These are phyloP conservation scores for Alternaria sp. DNA, from an alignment of 2,329 filamentous ascomycete genomes.

Conservation along the genomic window DNA sequence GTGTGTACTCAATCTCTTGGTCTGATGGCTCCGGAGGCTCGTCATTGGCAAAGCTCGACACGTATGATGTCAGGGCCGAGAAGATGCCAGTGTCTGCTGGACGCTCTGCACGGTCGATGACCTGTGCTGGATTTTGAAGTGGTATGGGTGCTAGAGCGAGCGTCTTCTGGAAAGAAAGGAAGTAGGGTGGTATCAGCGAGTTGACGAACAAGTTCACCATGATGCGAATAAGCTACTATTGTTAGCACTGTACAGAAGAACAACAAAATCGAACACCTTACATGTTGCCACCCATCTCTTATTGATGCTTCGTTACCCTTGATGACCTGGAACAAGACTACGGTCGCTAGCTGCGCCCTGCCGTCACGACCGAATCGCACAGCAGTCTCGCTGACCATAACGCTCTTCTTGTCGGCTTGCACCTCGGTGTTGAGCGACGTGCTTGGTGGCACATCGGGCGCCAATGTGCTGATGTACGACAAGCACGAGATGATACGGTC, in stretches of 20 bases:
- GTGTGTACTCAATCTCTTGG: constrained; percentile 93
- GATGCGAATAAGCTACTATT: constrained; percentile 77
- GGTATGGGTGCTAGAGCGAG: constrained; percentile 82
- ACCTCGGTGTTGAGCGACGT: constrained; percentile 94
- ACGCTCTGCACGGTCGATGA: constrained; percentile 86
- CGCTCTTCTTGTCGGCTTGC: constrained; percentile 85
- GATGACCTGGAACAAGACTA: constrained; percentile 93
- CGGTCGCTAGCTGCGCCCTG: constrained; percentile 88
- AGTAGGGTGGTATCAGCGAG: constrained; percentile 85
- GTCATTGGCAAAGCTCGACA: constrained; percentile 98
- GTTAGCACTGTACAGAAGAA: constrained; percentile 46
- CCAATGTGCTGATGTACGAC: constrained; percentile 87
- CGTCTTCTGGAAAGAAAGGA: constrained; percentile 67
- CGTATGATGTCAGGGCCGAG: constrained; percentile 93
- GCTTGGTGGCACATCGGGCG: constrained; percentile 75
- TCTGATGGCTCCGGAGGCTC: constrained; percentile 97
- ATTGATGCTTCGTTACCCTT: constrained; percentile 82
- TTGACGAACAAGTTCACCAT: constrained; percentile 97
- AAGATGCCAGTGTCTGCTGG: constrained; percentile 83
- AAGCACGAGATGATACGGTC: constrained; percentile 93
- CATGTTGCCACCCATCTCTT: constrained; percentile 77
- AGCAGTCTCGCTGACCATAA: constrained; percentile 98
- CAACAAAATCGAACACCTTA: constrained; percentile 53
- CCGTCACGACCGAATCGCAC: constrained; percentile 95
- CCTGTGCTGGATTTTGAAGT: constrained; percentile 86